Base-by-base conservation (phyloP, 1,284 basidiomycete species). In the Filobasidium uniguttulatum region DNA sequence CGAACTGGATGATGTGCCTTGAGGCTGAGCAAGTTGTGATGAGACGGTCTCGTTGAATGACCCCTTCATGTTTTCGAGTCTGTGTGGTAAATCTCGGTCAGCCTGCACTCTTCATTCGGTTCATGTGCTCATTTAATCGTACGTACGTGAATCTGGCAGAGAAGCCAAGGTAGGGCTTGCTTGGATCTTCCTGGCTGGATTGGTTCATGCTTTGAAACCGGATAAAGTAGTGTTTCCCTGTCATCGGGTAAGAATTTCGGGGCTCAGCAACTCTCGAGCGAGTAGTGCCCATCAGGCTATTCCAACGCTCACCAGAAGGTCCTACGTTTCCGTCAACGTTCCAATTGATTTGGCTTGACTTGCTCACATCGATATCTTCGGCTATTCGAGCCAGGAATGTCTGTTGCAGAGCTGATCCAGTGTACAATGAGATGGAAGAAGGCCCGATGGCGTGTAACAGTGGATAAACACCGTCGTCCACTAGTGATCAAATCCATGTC, bases 141-240 rank as follows among this genome's bases (percentile, higher is more conserved):
- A 58, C 62, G 58, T 29, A 62, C 61, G 56, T 46, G 73, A 87
- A 90, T 59, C 79, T 79, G 53, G 85, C 76, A n/a, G 85, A 86
- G 74, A 87, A 90, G 2, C 83, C 78, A 56, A 81, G 71, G 49
- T 76, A 77, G 2, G 73, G 76, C 67, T 71, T 81, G 45, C 75
- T 70, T 15, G 79, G 66, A 52, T 73, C 65, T 7, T 58, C 55
- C 1, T 60, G 60, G 64, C 81, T 76, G 63, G 73, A 79, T 46
- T 76, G 58, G 52, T 30, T 60, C 35, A 73, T 54, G 0, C 84
- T 83, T 53, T 81, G 75, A 63, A 83, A 72, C 49, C 83, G 82
- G 50, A 70, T 56, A 58, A 70, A 70, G 62, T 67, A 70, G 55
- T 60, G 62, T n/a, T 55, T 45, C 26, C 63, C 63, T 63, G 50